phyloP scores from a whole-genome alignment of 768 basidiomycete genomes.

The Russula abietina region DNA sequence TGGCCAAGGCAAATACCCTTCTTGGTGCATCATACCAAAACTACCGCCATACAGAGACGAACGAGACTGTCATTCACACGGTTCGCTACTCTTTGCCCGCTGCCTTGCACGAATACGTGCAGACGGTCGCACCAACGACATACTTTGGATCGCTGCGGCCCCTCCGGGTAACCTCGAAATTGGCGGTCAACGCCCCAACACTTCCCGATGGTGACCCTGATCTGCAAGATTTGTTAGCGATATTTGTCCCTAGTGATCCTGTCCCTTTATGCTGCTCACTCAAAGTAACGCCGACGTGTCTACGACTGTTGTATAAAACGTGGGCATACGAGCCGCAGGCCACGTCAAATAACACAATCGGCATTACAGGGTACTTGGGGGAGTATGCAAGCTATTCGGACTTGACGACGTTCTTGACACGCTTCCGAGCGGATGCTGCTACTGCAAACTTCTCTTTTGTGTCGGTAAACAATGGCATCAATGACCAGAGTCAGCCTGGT shows the following conservation, averaged over 20 bases:
- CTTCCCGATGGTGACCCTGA: conserved; percentile 35
- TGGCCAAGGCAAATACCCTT: conserved; percentile 56
- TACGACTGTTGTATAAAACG: conserved; percentile 35
- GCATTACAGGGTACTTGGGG: conserved; percentile 42
- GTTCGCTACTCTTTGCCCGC: conserved; percentile 53
- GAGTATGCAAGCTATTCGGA: conserved; percentile 48
- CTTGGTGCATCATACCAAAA: conserved; percentile 50
- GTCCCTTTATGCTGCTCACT: conserved; percentile 42
- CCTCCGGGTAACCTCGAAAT: conserved; percentile 49
- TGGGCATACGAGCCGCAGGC: conserved; percentile 30
- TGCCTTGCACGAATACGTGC: conserved; percentile 47
- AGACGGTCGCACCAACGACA: conserved; percentile 54
- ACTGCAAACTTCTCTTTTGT: not conserved
- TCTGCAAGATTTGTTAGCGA: not conserved
- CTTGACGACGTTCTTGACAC: conserved; percentile 40
- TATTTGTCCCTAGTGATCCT: conserved; percentile 22
- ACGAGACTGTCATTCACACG: conserved; percentile 49
- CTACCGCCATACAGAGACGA: conserved; percentile 45
- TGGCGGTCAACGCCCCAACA: conserved; percentile 41
- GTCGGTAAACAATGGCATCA: not conserved
- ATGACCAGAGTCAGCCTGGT: conserved; percentile 42
- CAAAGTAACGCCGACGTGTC: conserved; percentile 33
- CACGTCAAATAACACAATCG: conserved; percentile 30
- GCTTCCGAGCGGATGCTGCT: not conserved
- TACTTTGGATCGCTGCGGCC: conserved; percentile 51